These are phyloP conservation scores for Coprinopsis sp. DNA, from an alignment of 768 basidiomycete genomes.

Conservation along the genomic window DNA sequence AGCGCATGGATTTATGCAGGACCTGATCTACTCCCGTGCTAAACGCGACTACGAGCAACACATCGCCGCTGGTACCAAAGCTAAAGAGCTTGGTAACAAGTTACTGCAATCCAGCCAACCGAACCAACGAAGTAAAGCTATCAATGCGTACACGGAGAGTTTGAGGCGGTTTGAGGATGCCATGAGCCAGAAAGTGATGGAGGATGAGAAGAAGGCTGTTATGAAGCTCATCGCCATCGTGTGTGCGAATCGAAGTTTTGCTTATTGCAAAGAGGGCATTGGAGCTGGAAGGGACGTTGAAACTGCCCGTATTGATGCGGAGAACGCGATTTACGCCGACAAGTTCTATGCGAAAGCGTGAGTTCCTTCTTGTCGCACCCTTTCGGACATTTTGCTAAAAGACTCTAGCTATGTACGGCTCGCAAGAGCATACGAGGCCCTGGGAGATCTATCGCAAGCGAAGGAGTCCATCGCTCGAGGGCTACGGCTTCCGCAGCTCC, in stretches of 20 bases:
- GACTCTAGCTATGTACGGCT: constrained; percentile 14
- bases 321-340: constrained; percentile 9
- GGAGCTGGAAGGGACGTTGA: constrained; percentile 5
- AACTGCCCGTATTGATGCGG: constrained; percentile 11
- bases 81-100: constrained; percentile 9
- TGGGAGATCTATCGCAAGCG: constrained; percentile 10
- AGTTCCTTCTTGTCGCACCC: not conserved
- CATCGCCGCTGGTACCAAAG: not conserved
- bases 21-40: constrained; percentile 1
- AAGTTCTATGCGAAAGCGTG: constrained; percentile 13
- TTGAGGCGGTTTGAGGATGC: constrained; percentile 11
- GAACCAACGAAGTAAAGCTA: constrained; percentile 4
- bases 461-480: constrained; percentile 14
- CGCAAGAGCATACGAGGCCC: constrained; percentile 13
- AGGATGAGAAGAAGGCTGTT: constrained; percentile 5
- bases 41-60: constrained; percentile 4
- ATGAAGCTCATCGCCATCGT: constrained; percentile 9
- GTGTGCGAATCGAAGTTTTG: constrained; percentile 5
- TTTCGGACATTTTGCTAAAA: not conserved
- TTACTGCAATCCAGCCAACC: not conserved
- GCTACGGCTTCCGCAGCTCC: constrained; percentile 10
- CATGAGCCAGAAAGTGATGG: constrained; percentile 5
- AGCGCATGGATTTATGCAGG: not conserved
- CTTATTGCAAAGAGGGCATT: constrained; percentile 3
- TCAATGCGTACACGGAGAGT: constrained; percentile 6